Base-by-base conservation (phyloP, 129 eudicot species). In the Chrysanthemum lavandulifolium region DNA sequence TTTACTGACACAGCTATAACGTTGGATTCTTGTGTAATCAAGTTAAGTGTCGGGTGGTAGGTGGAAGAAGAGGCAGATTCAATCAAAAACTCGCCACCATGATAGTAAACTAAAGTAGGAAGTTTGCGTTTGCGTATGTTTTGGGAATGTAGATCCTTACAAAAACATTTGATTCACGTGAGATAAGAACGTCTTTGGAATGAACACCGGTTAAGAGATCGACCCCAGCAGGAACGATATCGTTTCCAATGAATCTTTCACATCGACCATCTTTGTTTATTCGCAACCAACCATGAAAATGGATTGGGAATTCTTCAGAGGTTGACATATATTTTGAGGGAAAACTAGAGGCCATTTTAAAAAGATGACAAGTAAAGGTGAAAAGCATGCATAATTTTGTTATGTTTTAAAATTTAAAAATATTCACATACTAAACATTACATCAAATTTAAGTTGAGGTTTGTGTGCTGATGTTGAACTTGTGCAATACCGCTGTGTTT, bases 81-180 rank as follows among this genome's bases (percentile, higher is more conserved):
- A 3, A 19, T 54, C 10, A 75, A 6, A 13, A 81, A 83, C 3
- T 53, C 88, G 8, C 91, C 88, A 15, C 88, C 84, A 13, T 86
- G 91, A 48, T 54, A 81, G 76, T 80, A 83, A 33, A 81, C 55
- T 0, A 82, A 27, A 11, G 78, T 71, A 0, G 80, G 86, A 21
- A 82, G 84, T 18, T 74, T 60, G 9, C 5, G 18, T 0, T 59
- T 21, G 36, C 27, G 61, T 9, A 1, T 33, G 14, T 54, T 45
- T 49, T 65, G 43, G 81, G 80, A 11, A 68, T 49, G 55, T 74
- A 74, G 47, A 43, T 16, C 16, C 55, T 64, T 7, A 64, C 53
- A 15, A 64, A 64, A 5, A 64, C 13, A 15, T 16, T 66, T 0
- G n/a, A 50, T 68, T 68, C 19, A 2, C 2, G 61, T 14, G 73